Base-by-base conservation (phyloP, 2,329 filamentous ascomycete species). In the Byssothecium circinans region DNA sequence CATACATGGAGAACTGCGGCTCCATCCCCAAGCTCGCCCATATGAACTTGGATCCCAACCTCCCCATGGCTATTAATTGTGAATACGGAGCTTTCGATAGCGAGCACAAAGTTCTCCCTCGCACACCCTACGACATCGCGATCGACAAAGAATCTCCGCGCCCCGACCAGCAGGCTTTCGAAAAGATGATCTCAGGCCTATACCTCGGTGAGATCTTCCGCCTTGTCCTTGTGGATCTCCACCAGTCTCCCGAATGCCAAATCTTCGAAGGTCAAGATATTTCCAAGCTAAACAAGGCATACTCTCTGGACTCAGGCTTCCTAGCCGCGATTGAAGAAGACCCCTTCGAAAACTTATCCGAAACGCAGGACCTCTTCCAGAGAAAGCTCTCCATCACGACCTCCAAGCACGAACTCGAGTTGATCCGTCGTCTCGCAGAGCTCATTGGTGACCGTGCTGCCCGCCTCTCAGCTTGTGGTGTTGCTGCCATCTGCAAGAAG, bases 41-140 rank as follows among this genome's bases (percentile, higher is more conserved):
- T 75, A 82, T 95, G 79, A 94, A 95, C 64, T 82, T 97, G 30
- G 88, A 91, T 41, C 78, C 89, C 0, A 85, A 94, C 52, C 84
- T 84, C 51, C 90, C 87, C 38, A 95, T 97, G 82, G 91, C 90
- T 40, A 96, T 97, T 78, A 97, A 97, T 79, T 96, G 92, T 77
- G 92, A 97, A 74, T 97, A 91, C 82, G 92, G 92, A 54, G 91
- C 92, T 27, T 97, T 97, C 67, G 92, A 97, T 74, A 96, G 96
- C 70, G 90, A 95, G 73, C 88, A 94, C 75, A 80, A 86, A 62
- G 87, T 96, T 43, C 85, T 97, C 18, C 92, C 92, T 15, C 83
- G 87, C 46, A 96, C 91, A 33, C 83, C 83, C 50, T 97, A 94
- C 73, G 92, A 97, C 70, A 78, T 88, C 51, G 84, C 86, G 58